Evolutionary conservation across 208 protist genomes (phyloP), one percentile per base, ranked within the genome.

Genomic region (Porcisia hertigi): DNA sequence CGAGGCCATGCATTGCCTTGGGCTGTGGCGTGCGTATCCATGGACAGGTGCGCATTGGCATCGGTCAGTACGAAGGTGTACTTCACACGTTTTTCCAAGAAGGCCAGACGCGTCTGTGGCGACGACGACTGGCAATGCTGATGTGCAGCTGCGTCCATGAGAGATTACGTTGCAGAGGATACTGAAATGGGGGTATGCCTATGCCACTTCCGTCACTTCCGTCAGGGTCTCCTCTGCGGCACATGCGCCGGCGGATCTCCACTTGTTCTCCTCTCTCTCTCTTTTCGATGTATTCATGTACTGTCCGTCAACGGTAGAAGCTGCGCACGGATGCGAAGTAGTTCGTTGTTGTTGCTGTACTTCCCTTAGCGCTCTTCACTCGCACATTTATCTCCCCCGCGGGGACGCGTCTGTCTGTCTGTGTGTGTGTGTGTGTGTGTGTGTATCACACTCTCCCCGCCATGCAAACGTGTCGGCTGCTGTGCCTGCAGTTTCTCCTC

Each of bases 401-500:
- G 7, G 7, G 8, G 18, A 0, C 62, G 5, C 5, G 18, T 23
- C 16, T 39, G 59, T 43, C 30, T 18, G 18, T 23, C 16, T 39
- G 59, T 43, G 59, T 18, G 3, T 64, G 59, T 16, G 36, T 23
- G 36, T 47, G 62, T 23, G 62, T 6, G 20, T 45, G 39, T 25
- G 34, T 6, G 36, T 30, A 66, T 34, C 20, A 1, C 47, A 52
- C 47, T 52, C 8, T 52, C 47, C 47, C 11, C 23, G 36, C n/a
- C 53, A 63, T 73, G 54, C 34, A 41, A 1, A 45, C 34, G 53
- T 49, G 53, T 60, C 23, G 34, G 18, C 79, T 54, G 25, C 47
- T 74, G 45, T 45, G 41, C 70, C 60, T 71, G 60, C 74, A 36
- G 62, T 93, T 41, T 57, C 85, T 83, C 43, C 79, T 84, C 18